Evolutionary conservation across 106 monocot species (phyloP), one percentile per base, ranked within the genome.

Genomic region (Dioscorea zingiberensis): DNA sequence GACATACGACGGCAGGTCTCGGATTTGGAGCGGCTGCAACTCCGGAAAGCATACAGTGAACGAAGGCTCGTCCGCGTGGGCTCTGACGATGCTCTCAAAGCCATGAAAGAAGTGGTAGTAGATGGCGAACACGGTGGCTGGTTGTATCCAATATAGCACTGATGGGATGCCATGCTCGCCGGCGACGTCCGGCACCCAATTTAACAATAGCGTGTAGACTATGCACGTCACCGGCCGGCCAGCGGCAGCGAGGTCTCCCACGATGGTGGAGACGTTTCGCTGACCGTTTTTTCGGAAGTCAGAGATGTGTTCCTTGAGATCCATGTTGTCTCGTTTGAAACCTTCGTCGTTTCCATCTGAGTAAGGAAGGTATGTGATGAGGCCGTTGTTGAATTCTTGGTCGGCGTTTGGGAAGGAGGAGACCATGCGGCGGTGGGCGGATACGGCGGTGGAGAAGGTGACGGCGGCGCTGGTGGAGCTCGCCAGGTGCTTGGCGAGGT

Each of bases 271-370:
- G 53, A 92, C 72, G 26, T 47, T 64, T 21, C 30, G 9, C 47
- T 63, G 32, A 1, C 77, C 80, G 2, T 25, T 28, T 10, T 30
- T 12, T 63, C 64, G 71, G 44, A 48, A 2, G 1, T 44, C 47
- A 27, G 44, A 10, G 74, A 66, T 73, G 3, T 55, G 44, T 25
- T 25, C 24, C 27, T 0, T 0, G 51, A 63, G 59, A 57, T 70
- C 38, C 12, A 12, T 13, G 13, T 32, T 49, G 17, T 0, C 17
- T 15, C 2, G 13, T 10, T 73, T 28, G 65, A 63, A 69, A 7
- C 77, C 82, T 2, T 76, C 56, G 62, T 93, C 85, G 56, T 55
- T 73, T 38, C 93, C 88, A 58, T 88, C 88, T 66, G 85, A 82
- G 61, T 66, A 76, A 1, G 88, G 82, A 45, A 25, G 19, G 66